Evolutionary conservation across 345 rosid genomes (phyloP), one percentile per base, ranked within the genome.

Genomic region (Clausena lansium): DNA sequence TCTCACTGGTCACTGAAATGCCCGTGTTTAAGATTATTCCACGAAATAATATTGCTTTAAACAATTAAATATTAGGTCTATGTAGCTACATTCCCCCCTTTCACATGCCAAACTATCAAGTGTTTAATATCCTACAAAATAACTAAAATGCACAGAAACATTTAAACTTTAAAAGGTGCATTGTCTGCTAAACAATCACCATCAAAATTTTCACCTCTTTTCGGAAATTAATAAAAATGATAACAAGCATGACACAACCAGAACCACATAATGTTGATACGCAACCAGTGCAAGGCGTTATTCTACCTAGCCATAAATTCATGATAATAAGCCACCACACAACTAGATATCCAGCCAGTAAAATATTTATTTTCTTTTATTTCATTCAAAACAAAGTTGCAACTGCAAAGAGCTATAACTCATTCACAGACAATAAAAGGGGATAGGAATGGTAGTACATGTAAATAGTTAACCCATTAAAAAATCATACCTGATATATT

Each of bases 401-500:
- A 3, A 28, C 24, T 25, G 0, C 32, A 28, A 70, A 70, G 59
- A 70, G 25, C 45, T 65, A 33, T 19, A 63, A 28, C 45, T 65
- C 45, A 52, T 50, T 50, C 38, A 50, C 13, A 17, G 27, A 70
- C 25, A 30, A 52, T 28, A 35, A 32, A 27, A 69, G 47, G 4
- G 19, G 5, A 4, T 45, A 47, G 33, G 38, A 7, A 17, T 27
- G 47, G n/a, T 27, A 33, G 14, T 27, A 11, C 35, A 14, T 4
- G 35, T 15, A 28, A 28, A 15, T 24, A 15, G 17, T 45, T 45
- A 47, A 47, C 38, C 58, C 59, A 19, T 6, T 22, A 28, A 62
- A 33, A 47, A 3, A 41, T 62, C 81, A 63, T 83, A 89, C 96
- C 92, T 69, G 89, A 78, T 60, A 87, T 67, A 69, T 80, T 87